Conservation (phyloP, 2,329 filamentous ascomycete species). For the Geosmithia flava region DNA sequence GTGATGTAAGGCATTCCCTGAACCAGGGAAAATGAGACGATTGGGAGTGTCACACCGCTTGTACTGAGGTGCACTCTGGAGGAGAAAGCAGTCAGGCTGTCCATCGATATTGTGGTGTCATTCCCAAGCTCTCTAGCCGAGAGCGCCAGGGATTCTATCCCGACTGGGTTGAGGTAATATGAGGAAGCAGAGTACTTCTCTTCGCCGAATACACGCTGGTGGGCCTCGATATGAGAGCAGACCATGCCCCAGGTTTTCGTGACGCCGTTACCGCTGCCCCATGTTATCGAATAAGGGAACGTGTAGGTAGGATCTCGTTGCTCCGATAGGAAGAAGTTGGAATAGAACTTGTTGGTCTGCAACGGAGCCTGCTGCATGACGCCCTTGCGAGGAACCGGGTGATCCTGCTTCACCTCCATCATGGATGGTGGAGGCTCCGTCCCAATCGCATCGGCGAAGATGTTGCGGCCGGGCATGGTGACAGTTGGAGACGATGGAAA, state of each 20-base stretch:
- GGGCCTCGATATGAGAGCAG: constrained; percentile 59
- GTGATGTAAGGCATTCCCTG: constrained; percentile 89
- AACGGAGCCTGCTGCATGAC: constrained; percentile 37
- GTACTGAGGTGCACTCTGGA: constrained; percentile 56
- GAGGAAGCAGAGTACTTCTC: constrained; percentile 41
- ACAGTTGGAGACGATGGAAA: background rate
- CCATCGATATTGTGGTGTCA: constrained; percentile 42
- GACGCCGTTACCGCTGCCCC: constrained; percentile 50
- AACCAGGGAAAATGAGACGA: constrained; percentile 67
- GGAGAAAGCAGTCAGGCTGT: constrained; percentile 44
- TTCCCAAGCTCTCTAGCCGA: constrained; percentile 63
- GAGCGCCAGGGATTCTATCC: constrained; percentile 68
- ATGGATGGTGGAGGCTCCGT: constrained; percentile 35
- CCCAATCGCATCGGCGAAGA: constrained; percentile 44
- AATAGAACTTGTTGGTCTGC: constrained; percentile 70
- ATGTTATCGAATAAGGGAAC: constrained; percentile 61
- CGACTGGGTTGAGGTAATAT: constrained; percentile 73
- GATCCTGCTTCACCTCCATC: constrained; percentile 36
- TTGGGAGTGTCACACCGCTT: constrained; percentile 35
- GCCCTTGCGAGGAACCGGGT: constrained; percentile 44
- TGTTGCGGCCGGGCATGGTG: constrained; percentile 25
- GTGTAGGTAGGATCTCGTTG: constrained; percentile 61
- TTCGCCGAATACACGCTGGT: constrained; percentile 55
- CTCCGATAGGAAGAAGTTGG: constrained; percentile 66
- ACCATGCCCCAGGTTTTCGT: constrained; percentile 65